Evolutionary conservation across 805 yeast genomes (phyloP).

Genomic region (Yamadazyma kitorensis): DNA sequence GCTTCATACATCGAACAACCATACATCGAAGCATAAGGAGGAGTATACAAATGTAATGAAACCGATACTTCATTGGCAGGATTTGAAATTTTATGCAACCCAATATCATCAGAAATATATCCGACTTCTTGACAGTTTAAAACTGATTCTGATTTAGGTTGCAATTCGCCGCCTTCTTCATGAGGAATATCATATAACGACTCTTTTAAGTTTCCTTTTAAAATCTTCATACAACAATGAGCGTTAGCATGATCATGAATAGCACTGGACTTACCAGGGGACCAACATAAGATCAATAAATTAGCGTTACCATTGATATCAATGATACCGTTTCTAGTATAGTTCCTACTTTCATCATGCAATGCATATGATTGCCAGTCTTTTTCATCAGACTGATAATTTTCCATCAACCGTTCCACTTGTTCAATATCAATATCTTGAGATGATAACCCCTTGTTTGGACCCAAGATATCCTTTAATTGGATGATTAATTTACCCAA

Average conservation of each 20-base stretch:
- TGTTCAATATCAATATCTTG: slow-evolving; percentile 52
- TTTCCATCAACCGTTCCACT: slow-evolving; percentile 44
- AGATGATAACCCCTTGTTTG: slow-evolving; percentile 31
- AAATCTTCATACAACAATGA: slow-evolving; percentile 70
- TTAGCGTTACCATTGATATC: slow-evolving; percentile 72
- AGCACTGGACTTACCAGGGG: slow-evolving; percentile 59
- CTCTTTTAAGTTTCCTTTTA: slow-evolving; percentile 59
- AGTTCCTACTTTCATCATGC: slow-evolving; percentile 47
- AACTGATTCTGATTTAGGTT: slow-evolving; percentile 23
- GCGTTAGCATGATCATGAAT: slow-evolving; percentile 78
- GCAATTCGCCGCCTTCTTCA: slow-evolving; percentile 23
- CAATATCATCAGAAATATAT: slow-evolving; percentile 64
- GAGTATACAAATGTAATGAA: slow-evolving; percentile 70
- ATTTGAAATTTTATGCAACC: slow-evolving; percentile 63
- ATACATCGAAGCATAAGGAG: slow-evolving; percentile 67
- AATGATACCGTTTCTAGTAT: slow-evolving; percentile 69
- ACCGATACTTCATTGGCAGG: slow-evolving; percentile 45
- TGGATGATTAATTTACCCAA: slow-evolving; percentile 25
- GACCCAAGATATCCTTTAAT: slow-evolving; percentile 10
- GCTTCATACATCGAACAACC: slow-evolving; percentile 54
- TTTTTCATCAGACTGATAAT: slow-evolving; percentile 43
- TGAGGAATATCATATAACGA: slow-evolving; percentile 52
- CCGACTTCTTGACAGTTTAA: slow-evolving; percentile 48
- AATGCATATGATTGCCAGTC: slow-evolving; percentile 64
- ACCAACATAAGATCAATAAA: slow-evolving; percentile 66